A percentile compares a stretch with the other conserved stretches of the same genome.
Evolutionary conservation across 1,284 basidiomycete genomes (phyloP).

Genomic region (Veloboletus limbatus): DNA sequence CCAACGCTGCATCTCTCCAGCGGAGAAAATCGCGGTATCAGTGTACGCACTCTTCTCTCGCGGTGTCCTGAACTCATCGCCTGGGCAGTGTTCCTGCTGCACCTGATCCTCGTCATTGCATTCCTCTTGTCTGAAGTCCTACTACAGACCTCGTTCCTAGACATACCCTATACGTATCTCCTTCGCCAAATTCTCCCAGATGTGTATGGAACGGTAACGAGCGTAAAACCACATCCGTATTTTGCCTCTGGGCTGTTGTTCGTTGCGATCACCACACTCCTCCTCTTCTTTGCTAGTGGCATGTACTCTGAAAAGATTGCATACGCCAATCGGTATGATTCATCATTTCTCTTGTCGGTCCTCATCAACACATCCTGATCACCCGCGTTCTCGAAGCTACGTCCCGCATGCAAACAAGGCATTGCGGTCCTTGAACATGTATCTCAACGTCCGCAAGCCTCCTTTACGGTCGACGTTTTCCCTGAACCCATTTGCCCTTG

Average conservation of each 20-base stretch:
- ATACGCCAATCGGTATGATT: constrained; percentile 88
- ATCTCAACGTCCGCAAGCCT: constrained; percentile 87
- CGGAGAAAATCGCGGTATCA: constrained; percentile 85
- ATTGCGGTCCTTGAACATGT: constrained; percentile 92
- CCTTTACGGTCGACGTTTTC: constrained; percentile 59
- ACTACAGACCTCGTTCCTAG: constrained; percentile 63
- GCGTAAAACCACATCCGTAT: constrained; percentile 61
- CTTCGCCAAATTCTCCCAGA: constrained; percentile 51
- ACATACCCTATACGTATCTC: constrained; percentile 57
- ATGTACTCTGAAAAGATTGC: constrained; percentile 96
- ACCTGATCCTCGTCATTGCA: constrained; percentile 65
- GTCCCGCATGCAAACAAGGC: constrained; percentile 95
- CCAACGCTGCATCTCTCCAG: constrained; percentile 81
- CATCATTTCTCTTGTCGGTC: constrained; percentile 7
- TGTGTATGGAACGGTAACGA: constrained; percentile 42
- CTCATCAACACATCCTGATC: constrained; percentile 16
- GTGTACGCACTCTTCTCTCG: constrained; percentile 46
- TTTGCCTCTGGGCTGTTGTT: constrained; percentile 75
- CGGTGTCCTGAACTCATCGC: constrained; percentile 10
- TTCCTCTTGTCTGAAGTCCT: constrained; percentile 75
- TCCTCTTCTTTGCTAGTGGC: constrained; percentile 95
- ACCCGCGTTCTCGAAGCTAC: constrained; percentile 72
- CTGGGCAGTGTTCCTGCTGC: constrained; percentile 71
- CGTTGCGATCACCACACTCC: constrained; percentile 84
- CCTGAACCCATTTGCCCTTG: constrained; percentile 62